Conservation (phyloP, 768 basidiomycete genomes). For the Rhodotorula babjevae region DNA sequence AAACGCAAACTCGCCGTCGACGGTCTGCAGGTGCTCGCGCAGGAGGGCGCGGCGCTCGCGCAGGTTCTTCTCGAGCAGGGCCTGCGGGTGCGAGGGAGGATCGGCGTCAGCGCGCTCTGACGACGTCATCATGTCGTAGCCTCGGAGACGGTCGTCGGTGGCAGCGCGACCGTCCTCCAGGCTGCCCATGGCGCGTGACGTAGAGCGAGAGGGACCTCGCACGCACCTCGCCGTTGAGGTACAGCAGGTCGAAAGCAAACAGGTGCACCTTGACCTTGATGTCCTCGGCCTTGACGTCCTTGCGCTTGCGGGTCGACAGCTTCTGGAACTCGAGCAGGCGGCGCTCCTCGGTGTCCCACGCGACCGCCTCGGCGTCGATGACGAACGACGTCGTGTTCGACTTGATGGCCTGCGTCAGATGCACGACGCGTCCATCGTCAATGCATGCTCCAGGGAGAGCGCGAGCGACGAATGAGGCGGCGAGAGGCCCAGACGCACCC, state of each 20-base stretch:
- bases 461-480: slow-evolving; percentile 3
- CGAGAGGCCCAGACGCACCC: slow-evolving; percentile 52
- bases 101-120: neutral
- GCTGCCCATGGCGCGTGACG: neutral
- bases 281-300: slow-evolving; percentile 96
- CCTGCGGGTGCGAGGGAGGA: slow-evolving; percentile 51
- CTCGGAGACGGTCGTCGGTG: too few species aligned
- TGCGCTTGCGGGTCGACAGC: slow-evolving; percentile 85
- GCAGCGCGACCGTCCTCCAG: too few species aligned
- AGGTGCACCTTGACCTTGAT: slow-evolving; percentile 94
- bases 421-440: neutral
- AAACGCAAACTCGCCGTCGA: slow-evolving; percentile 86
- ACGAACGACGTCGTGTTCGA: slow-evolving; percentile 76
- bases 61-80: slow-evolving; percentile 71
- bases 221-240: slow-evolving; percentile 87
- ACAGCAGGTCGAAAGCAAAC: slow-evolving; percentile 94
- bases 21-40: slow-evolving; percentile 69
- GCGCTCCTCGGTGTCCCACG: slow-evolving; percentile 66
- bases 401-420: slow-evolving; percentile 66
- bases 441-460: neutral
- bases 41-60: slow-evolving; percentile 71
- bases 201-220: neutral
- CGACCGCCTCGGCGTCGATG: slow-evolving; percentile 92
- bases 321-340: slow-evolving; percentile 94
- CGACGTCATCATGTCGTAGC: neutral